Percentiles rank a stretch among this genome's conserved stretches.
Conservation (phyloP, 73 alveolate species). For the Tetrahymena borealis region DNA sequence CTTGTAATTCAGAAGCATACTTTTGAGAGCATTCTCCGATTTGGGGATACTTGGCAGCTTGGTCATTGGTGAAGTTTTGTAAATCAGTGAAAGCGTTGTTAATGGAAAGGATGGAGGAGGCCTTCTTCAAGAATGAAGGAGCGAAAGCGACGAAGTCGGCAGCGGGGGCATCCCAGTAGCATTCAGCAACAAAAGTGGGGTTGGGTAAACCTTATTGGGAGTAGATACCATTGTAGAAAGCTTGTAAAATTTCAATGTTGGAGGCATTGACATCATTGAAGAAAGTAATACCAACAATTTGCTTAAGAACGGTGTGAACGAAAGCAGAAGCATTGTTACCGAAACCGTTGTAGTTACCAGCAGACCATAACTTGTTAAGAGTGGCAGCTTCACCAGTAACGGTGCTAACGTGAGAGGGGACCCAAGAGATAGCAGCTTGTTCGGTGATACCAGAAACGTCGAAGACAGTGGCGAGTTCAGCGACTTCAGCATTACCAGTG, state of each 20-base stretch:
- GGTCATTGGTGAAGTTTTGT: background rate
- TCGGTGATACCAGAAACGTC: background rate
- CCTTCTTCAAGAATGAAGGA: background rate
- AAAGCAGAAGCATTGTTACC: background rate
- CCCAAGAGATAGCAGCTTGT: background rate
- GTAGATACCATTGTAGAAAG: background rate
- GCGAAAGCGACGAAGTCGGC: background rate
- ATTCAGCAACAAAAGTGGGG: background rate
- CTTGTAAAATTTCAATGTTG: background rate
- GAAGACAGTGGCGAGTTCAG: background rate
- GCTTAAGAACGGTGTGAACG: background rate
- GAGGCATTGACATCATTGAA: background rate
- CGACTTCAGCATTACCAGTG: background rate
- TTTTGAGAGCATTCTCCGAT: background rate
- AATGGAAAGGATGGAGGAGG: background rate
- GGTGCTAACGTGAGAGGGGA: background rate
- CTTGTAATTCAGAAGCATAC: background rate
- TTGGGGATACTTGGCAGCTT: background rate
- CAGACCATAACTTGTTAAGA: background rate
- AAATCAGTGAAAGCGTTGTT: background rate
- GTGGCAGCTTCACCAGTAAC: background rate
- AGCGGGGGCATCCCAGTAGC: background rate
- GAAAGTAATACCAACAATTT: background rate
- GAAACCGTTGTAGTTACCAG: background rate
- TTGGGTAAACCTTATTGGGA: background rate